Base-by-base conservation (phyloP, 108 stramenopile species). In the Chaetoceros muelleri region DNA sequence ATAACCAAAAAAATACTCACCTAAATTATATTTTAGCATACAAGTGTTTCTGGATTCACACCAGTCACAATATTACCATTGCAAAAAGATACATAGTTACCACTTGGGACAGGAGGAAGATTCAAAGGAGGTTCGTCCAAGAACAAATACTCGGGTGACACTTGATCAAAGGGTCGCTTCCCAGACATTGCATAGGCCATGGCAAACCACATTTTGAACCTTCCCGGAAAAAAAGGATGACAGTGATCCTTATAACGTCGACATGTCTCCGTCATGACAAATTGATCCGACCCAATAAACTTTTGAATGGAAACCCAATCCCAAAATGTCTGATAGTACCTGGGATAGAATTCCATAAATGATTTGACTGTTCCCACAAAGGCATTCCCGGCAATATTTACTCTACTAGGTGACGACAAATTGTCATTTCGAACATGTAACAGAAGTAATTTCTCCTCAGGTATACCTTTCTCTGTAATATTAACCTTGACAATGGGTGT, bases 211-310 rank as follows among this genome's bases (percentile, higher is more conserved):
- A 5, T 26, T 51, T 51, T 51, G 16, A 25, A 51, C 16, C 25
- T 5, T 16, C 49, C 49, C 5, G 49, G 49, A 26, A 51, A 16
- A 26, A 25, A 26, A 5, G 25, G 49, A 16, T 51, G 49, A 26
- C 49, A 51, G 16, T 24, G 10, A 10, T 5, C 23, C 16, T 24
- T 24, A 16, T 51, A 25, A 8, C 49, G 49, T 10, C 25, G 25
- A 51, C 49, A 51, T 8, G 25, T 26, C 16, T 26, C 24, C 16
- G 49, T 26, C 49, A 51, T 51, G 5, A 51, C 49, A 24, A 25
- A 25, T 26, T 51, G 49, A 51, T 51, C 49, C 16, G 49, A 51
- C 25, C 49, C 49, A 8, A 51, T 26, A 26, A 51, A 51, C 25
- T 51, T 26, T 26, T 51, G 8, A 8, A 25, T 51, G 5, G 25